These are phyloP conservation scores for Amanita muscaria DNA, from an alignment of 768 basidiomycete genomes.

Conservation along the genomic window DNA sequence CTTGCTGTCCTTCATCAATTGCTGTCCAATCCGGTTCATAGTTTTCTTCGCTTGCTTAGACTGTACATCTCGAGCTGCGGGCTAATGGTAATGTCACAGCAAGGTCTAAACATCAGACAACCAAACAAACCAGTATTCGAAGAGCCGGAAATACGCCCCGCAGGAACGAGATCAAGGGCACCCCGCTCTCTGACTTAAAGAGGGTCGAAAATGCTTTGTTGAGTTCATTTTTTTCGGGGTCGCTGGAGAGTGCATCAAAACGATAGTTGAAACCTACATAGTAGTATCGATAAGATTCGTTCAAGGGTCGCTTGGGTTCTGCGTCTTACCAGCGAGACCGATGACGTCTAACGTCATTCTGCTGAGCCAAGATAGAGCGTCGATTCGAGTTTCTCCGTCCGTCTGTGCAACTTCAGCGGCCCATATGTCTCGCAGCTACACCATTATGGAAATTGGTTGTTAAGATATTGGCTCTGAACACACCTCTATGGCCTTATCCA, in stretches of 20 bases:
- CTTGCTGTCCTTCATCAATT: conserved; percentile 45
- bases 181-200: conserved; percentile 33
- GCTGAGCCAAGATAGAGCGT: conserved; percentile 58
- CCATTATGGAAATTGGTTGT: not conserved
- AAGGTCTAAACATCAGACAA: not conserved
- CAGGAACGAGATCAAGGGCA: conserved; percentile 25
- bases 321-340: conserved; percentile 52
- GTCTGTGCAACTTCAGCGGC: conserved; percentile 23
- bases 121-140: conserved; percentile 28
- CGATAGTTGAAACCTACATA: conserved; percentile 23
- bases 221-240: conserved; percentile 37
- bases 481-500: conserved; percentile 47
- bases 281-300: not conserved
- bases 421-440: conserved; percentile 45
- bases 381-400: conserved; percentile 28
- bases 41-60: conserved; percentile 25
- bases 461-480: not conserved
- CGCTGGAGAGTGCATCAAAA: conserved; percentile 22
- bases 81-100: conserved; percentile 17
- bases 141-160: conserved; percentile 28
- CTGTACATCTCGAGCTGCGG: conserved; percentile 21
- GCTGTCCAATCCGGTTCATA: conserved; percentile 41
- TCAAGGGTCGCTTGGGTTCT: not conserved
- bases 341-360: conserved; percentile 71
- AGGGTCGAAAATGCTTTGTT: conserved; percentile 43